Evolutionary conservation across 768 basidiomycete genomes (phyloP).

Genomic region (Multifurca ochricompacta): DNA sequence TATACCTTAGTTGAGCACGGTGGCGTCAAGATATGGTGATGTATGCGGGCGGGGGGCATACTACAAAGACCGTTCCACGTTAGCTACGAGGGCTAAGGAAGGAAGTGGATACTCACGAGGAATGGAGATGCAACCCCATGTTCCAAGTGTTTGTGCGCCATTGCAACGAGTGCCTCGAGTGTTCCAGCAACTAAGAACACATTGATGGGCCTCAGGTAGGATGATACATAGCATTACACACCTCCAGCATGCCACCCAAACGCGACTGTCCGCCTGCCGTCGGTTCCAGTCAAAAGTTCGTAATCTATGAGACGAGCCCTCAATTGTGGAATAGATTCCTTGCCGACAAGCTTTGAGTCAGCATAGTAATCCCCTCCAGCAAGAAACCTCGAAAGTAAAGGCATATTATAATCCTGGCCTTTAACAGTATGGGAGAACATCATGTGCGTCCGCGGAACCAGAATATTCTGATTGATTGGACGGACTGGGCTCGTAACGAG

Average conservation of each 20-base stretch:
- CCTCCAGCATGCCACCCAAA: conserved; percentile 94
- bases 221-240: conserved; percentile 28
- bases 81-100: neutral
- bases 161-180: conserved; percentile 69
- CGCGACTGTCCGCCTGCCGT: conserved; percentile 72
- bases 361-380: conserved; percentile 12
- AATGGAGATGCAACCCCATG: conserved; percentile 78
- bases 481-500: conserved; percentile 42
- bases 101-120: conserved; percentile 44
- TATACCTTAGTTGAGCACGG: conserved; percentile 43
- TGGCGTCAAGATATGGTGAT: conserved; percentile 50
- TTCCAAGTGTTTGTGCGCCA: conserved; percentile 73
- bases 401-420: conserved; percentile 80
- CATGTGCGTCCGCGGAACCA: conserved; percentile 57
- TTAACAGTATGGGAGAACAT: conserved; percentile 94
- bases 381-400: conserved; percentile 61
- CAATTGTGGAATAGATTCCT: conserved; percentile 6
- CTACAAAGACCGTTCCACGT: conserved; percentile 28
- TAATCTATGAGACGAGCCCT: conserved; percentile 70
- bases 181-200: conserved; percentile 64
- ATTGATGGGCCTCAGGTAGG: neutral
- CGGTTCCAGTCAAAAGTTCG: conserved; percentile 59
- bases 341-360: neutral
- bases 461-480: conserved; percentile 21
- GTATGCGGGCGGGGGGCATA: conserved; percentile 78